Evolutionary conservation across 139 green algal species (phyloP).

Genomic region (Helicosporidium sp.): DNA sequence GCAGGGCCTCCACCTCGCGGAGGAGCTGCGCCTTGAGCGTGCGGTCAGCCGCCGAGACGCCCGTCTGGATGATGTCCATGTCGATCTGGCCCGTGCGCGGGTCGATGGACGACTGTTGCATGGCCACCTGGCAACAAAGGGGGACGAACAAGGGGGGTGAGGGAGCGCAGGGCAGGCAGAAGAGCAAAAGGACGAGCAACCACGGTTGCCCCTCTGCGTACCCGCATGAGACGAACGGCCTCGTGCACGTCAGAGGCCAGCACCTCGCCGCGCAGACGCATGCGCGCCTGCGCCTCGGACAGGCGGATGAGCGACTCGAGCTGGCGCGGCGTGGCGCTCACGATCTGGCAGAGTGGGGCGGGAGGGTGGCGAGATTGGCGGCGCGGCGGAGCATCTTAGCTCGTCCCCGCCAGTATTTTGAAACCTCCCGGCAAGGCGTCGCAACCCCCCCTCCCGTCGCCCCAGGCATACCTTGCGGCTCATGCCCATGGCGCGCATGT

Average conservation of each 20-base stretch:
- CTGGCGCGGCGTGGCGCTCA: conserved; percentile 83
- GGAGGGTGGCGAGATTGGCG: no score
- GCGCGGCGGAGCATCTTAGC: no score
- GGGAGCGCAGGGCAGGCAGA: not conserved
- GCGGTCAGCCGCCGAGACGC: conserved; percentile 21
- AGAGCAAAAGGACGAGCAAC: not conserved
- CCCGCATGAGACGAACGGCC: conserved; percentile 55
- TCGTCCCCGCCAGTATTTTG: no score
- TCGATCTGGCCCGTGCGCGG: conserved; percentile 50
- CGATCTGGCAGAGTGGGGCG: conserved; percentile 19
- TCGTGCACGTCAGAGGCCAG: conserved; percentile 28
- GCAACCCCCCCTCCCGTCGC: no score
- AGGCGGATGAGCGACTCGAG: conserved; percentile 88
- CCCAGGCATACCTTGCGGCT: conserved; percentile 36
- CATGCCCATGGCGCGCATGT: conserved; percentile 54
- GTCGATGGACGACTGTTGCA: conserved; percentile 58
- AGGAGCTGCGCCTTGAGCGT: conserved; percentile 16
- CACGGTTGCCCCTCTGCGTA: no score
- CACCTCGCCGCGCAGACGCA: conserved; percentile 24
- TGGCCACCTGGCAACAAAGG: conserved; percentile 43
- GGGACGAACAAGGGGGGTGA: not conserved
- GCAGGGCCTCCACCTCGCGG: conserved; percentile 11
- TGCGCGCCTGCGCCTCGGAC: conserved; percentile 54
- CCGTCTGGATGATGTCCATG: conserved; percentile 34
- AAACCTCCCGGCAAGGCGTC: no score